Conservation (phyloP, 345 rosid genomes). For the Eutrema yunnanense region DNA sequence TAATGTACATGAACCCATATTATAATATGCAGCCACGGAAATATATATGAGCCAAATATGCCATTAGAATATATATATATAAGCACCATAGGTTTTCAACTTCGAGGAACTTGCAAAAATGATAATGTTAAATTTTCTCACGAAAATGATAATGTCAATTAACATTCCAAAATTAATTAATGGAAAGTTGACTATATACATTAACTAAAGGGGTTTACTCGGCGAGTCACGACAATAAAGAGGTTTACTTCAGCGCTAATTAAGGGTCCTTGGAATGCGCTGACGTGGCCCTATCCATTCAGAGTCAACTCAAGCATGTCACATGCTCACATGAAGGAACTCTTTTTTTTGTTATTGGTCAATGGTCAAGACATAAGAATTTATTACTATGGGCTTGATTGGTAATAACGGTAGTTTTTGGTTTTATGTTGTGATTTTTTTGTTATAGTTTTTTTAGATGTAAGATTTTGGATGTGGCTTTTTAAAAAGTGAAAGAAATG, state of each 20-base stretch:
- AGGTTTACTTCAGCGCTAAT: constrained; percentile 18
- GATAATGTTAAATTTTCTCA: not conserved
- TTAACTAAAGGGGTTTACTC: not conserved
- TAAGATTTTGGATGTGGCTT: no score
- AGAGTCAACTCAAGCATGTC: constrained; percentile 23
- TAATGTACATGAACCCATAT: not conserved
- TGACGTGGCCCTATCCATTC: constrained; percentile 13
- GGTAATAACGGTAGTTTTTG: no score
- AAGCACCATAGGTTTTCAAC: not conserved
- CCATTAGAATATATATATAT: not conserved
- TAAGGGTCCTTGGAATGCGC: constrained; percentile 4
- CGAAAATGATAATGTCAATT: not conserved
- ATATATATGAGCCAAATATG: not conserved
- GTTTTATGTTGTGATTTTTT: no score
- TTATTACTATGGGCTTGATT: not conserved
- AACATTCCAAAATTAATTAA: not conserved
- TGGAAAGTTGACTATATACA: not conserved
- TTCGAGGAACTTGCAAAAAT: not conserved
- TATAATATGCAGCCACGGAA: no score
- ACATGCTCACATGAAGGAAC: constrained; percentile 11
- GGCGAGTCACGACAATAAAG: constrained; percentile 11
- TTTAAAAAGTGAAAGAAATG: no score
- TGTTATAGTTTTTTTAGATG: no score
- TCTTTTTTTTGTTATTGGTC: not conserved
- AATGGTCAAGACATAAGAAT: not conserved